Conservation (phyloP, 805 yeast genomes). For the Metschnikowia amazonensis region DNA sequence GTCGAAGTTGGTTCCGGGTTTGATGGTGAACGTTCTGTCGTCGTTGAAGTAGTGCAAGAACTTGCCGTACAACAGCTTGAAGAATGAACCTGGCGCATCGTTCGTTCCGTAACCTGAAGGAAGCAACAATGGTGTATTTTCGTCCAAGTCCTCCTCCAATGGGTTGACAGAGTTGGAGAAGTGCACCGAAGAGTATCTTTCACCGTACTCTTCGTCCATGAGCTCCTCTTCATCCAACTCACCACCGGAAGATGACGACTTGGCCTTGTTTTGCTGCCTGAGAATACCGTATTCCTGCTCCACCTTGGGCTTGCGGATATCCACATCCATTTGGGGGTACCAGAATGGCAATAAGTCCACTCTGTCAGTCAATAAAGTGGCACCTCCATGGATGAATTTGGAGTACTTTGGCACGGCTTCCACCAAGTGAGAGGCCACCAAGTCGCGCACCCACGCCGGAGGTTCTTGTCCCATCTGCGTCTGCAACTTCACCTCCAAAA, state of each 20-base stretch:
- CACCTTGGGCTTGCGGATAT: slow-evolving; percentile 81
- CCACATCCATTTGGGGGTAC: slow-evolving; percentile 96
- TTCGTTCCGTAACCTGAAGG: slow-evolving; percentile 32
- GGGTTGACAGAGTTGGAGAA: slow-evolving; percentile 45
- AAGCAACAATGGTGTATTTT: slow-evolving; percentile 39
- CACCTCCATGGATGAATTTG: slow-evolving; percentile 94
- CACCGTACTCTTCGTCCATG: slow-evolving; percentile 30
- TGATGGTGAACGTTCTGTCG: slow-evolving; percentile 43
- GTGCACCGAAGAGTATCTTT: slow-evolving; percentile 34
- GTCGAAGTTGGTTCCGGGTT: slow-evolving; percentile 43
- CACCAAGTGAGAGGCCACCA: slow-evolving; percentile 87
- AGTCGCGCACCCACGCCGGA: slow-evolving; percentile 93
- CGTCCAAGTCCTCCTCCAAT: slow-evolving; percentile 49
- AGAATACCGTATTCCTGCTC: slow-evolving; percentile 61
- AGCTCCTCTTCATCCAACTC: slow-evolving; percentile 69
- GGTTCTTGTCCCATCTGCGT: slow-evolving; percentile 99
- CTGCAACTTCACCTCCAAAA: slow-evolving; percentile 92
- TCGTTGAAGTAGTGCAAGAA: slow-evolving; percentile 42
- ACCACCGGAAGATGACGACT: slow-evolving; percentile 48
- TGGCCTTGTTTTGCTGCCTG: slow-evolving; percentile 34
- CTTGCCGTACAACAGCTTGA: slow-evolving; percentile 30
- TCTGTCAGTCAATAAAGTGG: slow-evolving; percentile 81
- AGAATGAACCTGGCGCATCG: slow-evolving; percentile 29
- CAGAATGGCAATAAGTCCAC: slow-evolving; percentile 90
- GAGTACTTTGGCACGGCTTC: slow-evolving; percentile 98